A percentile compares a stretch with the other conserved stretches of the same genome.
These are phyloP conservation scores for Hippophae rhamnoides DNA, from an alignment of 306 rosid genomes.

Conservation along the genomic window DNA sequence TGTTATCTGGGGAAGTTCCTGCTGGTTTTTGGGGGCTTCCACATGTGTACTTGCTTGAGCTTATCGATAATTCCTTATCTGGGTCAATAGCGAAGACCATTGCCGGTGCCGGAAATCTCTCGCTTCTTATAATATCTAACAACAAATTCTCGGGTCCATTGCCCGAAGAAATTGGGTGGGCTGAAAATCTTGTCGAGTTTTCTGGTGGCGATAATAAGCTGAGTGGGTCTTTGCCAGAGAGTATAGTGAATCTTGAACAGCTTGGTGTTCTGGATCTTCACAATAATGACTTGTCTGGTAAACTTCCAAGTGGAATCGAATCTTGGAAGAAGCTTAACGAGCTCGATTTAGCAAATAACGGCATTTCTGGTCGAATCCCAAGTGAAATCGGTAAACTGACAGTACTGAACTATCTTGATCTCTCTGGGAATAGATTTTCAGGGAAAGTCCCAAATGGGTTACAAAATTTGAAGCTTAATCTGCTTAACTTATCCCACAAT, in stretches of 20 bases:
- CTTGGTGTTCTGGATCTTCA: conserved; percentile 72
- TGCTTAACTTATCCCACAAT: conserved; percentile 66
- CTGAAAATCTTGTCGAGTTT: conserved; percentile 48
- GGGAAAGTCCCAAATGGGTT: conserved; percentile 57
- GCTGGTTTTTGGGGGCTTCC: conserved; percentile 75
- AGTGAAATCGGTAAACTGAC: conserved; percentile 46
- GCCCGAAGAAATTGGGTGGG: conserved; percentile 65
- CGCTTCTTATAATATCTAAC: conserved; percentile 38
- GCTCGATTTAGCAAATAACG: conserved; percentile 59
- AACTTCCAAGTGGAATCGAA: conserved; percentile 37
- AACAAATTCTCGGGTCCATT: conserved; percentile 60
- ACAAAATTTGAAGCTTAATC: conserved; percentile 69
- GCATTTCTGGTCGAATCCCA: conserved; percentile 60
- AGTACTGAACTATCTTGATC: conserved; percentile 72
- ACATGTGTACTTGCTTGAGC: conserved; percentile 52
- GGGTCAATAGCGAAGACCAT: conserved; percentile 57
- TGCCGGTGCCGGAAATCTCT: conserved; percentile 48
- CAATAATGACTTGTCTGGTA: conserved; percentile 50
- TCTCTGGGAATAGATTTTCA: conserved; percentile 50
- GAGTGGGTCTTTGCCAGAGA: conserved; percentile 45
- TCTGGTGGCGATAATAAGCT: conserved; percentile 43
- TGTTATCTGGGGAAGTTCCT: conserved; percentile 60
- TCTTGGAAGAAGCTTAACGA: conserved; percentile 62
- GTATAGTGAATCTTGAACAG: conserved; percentile 43
- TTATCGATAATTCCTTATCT: conserved; percentile 39